Evolutionary conservation across 352 stramenopile genomes (phyloP), one percentile per base, ranked within the genome.

Genomic region (Phytophthora multivora): DNA sequence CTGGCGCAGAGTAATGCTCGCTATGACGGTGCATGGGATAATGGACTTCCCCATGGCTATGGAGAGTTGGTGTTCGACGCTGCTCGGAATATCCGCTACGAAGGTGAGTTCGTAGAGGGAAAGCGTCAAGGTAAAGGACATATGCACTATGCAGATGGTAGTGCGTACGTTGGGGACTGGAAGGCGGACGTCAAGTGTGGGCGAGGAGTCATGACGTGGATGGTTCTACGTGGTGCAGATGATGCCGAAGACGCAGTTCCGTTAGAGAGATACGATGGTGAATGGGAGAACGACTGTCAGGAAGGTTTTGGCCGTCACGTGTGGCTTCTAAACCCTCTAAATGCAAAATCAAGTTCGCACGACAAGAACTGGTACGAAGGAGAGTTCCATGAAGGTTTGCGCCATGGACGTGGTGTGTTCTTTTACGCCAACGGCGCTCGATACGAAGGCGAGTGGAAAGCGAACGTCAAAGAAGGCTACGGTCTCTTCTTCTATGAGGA

Each of bases 351-450:
- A 48, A 66, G 26, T 42, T 39, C 25, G 15, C 62, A 72, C 30
- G 68, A 88, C 52, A 84, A 87, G 46, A 95, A 95, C 60, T 95
- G 86, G 63, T 97, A 96, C 74, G 68, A 91, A 63, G 90, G 90
- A n/a, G 69, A 89, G 40, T 96, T 91, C 51, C 50, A 51, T 6
- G 28, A 77, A 43, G 90, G 89, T 0, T 51, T 89, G 5, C 85
- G 86, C 19, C 68, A 92, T 51, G 88, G 86, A 5, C 46, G 69
- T 21, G 90, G 90, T 0, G 73, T 76, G 0, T 97, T 97, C 48
- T 90, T 86, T 65, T 97, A 97, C 48, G 80, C 86, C 8, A 95
- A 96, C 42, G 90, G 90, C 3, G 83, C 87, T 5, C 66, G 79
- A 1, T 96, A 96, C 61, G 77, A 86, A 66, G 90, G 90, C n/a